Evolutionary conservation across 805 yeast genomes (phyloP), one percentile per base, ranked within the genome.

Genomic region (Ogataea henricii): DNA sequence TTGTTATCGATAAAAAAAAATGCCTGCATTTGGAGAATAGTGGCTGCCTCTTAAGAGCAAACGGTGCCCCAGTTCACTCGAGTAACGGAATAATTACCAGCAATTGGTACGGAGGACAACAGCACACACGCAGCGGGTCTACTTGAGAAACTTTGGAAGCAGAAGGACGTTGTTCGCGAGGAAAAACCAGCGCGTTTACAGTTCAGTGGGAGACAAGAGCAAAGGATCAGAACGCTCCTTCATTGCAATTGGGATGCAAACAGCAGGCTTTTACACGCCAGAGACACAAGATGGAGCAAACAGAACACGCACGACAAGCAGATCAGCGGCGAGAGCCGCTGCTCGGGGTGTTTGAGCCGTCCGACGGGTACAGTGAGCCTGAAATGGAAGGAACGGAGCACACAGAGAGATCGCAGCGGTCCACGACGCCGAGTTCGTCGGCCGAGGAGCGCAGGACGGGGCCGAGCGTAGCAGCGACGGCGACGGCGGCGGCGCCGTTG

Each of bases 1-100:
- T 37, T 39, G 42, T 39, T 39, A 39, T 39, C 42, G 39, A 36
- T 36, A 36, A 25, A n/a, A 12, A 27, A 36, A 39, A 39, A 39
- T 26, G 42, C 27, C 42, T 39, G 42, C 42, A 39, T 39, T 33
- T 26, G 40, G 30, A 25, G 30, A 17, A 12, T 25, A 29, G 17
- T 39, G 42, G 42, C 42, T 27, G 42, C 42, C 25, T 39, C 12
- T 6, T 21, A 36, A 36, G 16, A 36, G 25, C 22, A 20, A n/a
- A 6, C 17, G 21, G 29, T 36, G 12, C 14, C 29, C 40, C 18
- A 12, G 16, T 17, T 21, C 22, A 34, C 18, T 10, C 10, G 3
- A 16, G 9, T 34, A 4, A 18, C 14, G 23, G 22, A n/a, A 12
- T n/a, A n/a, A n/a, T n/a, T n/a, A n/a, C n/a, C n/a, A n/a, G n/a